Conservation (phyloP, 495 filamentous ascomycete species). For the Penicillium simplicissimum region DNA sequence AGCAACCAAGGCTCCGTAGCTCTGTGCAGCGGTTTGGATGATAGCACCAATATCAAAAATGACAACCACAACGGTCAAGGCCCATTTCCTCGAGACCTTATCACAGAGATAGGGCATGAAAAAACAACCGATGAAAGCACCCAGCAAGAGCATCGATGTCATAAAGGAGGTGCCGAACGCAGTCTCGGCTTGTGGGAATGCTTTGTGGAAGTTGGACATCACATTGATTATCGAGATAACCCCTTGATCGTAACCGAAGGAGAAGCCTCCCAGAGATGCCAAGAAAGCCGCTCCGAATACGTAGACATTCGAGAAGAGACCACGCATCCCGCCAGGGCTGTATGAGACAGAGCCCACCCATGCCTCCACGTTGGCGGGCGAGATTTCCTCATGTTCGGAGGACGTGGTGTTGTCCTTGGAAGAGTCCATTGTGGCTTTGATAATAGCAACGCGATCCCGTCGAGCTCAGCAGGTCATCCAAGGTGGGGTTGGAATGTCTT, state of each 20-base stretch:
- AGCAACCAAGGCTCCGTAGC: conserved; percentile 60
- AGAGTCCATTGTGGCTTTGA: background rate
- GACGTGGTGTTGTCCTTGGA: background rate
- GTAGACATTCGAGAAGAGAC: conserved; percentile 2
- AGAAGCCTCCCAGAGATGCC: conserved; percentile 50
- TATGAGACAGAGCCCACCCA: background rate
- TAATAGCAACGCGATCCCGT: background rate
- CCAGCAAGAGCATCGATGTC: conserved; percentile 60
- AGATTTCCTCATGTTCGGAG: background rate
- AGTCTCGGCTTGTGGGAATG: conserved; percentile 43
- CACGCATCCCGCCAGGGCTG: conserved; percentile 1
- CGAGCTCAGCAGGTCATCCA: background rate
- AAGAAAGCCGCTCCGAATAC: conserved; percentile 1
- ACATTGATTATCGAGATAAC: conserved; percentile 55
- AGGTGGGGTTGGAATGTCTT: background rate
- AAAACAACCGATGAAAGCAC: conserved; percentile 53
- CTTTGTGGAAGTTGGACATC: conserved; percentile 53
- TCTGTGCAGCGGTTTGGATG: conserved; percentile 53
- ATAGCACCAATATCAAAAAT: conserved; percentile 54
- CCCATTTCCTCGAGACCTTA: conserved; percentile 54
- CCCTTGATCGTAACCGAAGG: conserved; percentile 57
- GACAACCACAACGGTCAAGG: conserved; percentile 51
- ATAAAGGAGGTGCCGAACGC: conserved; percentile 51
- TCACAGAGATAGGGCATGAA: conserved; percentile 59
- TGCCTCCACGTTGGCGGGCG: background rate